Base-by-base conservation (phyloP, 768 basidiomycete genomes). In the Trametes elegans region DNA sequence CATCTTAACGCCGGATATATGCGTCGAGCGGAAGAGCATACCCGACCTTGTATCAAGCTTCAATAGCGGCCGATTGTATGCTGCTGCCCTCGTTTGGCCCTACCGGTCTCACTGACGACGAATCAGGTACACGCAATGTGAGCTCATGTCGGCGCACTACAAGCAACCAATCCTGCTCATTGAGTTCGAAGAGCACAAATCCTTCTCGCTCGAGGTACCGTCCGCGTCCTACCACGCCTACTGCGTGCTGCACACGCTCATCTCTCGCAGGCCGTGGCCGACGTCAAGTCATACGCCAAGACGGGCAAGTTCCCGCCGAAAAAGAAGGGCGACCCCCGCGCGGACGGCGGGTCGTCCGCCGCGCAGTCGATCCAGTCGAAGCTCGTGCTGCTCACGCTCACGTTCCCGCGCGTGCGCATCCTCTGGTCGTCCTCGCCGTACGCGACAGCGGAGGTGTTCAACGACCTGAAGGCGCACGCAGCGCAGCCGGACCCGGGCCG, bases 371-470 rank as follows among this genome's bases (percentile, higher is more conserved):
- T 98, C 18, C 96, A 98, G 70, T 85, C 90, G n/a, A 97, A 97
- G 64, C 81, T 99, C 31, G 92, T 91, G 26, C 79, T 98, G 14
- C 82, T 99, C 6, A 87, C 88, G 0, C 81, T 98, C 24, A 78
- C 89, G 7, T 98, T 98, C 68, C 97, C 95, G 0, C 87, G 91
- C 13, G 74, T 99, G 3, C 85, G 93, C 39, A 90, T 98, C 65
- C 90, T 99, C 67, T 98, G 97, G 97, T 94, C 94, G 0, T 94
- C 94, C 1, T 98, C 95, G 0, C 92, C 97, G 0, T 91, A 93
- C 65, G 88, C 90, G 18, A 94, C 93, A 0, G 80, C 92, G 0
- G 88, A 93, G 54, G 93, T 98, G 52, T 95, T 98, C 76, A 83
- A 81, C 42, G 97, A 98, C 65, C 84, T 99, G 29, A 99, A 99